Conservation (phyloP, 139 green algal genomes). For the Asterochloris erici region DNA sequence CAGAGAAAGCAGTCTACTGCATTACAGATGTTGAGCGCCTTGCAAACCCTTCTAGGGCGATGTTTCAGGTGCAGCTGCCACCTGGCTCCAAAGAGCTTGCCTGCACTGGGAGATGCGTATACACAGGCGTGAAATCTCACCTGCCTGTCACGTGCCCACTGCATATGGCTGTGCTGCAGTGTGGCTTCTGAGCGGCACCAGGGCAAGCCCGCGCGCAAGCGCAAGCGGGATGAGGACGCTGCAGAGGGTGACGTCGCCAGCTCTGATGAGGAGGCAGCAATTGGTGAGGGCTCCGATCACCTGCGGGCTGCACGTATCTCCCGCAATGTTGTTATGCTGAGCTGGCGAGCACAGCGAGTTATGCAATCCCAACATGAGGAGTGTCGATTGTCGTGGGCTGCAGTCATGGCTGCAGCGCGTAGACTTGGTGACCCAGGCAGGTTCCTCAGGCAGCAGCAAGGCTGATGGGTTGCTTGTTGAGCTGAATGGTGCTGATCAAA, state of each 20-base stretch:
- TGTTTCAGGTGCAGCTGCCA: background rate
- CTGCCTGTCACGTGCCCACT: background rate
- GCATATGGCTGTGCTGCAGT: background rate
- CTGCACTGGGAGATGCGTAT: background rate
- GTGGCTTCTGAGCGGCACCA: constrained; percentile 6
- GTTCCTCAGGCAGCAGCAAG: background rate
- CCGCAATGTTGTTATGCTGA: background rate
- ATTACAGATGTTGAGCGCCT: background rate
- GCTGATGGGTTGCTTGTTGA: background rate
- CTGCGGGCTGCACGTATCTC: background rate
- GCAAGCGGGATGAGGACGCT: constrained; percentile 14
- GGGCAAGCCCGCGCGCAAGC: constrained; percentile 12
- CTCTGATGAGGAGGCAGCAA: constrained; percentile 17
- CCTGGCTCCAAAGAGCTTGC: background rate
- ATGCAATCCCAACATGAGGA: background rate
- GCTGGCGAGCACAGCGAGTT: background rate
- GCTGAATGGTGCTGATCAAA: background rate
- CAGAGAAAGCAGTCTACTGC: background rate
- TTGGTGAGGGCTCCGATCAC: constrained; percentile 10
- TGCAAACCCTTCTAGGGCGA: no score
- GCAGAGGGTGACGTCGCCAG: constrained; percentile 22
- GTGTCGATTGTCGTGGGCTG: background rate
- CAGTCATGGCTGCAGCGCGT: background rate
- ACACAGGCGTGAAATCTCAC: background rate
- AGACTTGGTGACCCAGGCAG: background rate